These are phyloP conservation scores for Trichoderma asperelloides DNA, from an alignment of 495 filamentous ascomycete species.

Conservation along the genomic window DNA sequence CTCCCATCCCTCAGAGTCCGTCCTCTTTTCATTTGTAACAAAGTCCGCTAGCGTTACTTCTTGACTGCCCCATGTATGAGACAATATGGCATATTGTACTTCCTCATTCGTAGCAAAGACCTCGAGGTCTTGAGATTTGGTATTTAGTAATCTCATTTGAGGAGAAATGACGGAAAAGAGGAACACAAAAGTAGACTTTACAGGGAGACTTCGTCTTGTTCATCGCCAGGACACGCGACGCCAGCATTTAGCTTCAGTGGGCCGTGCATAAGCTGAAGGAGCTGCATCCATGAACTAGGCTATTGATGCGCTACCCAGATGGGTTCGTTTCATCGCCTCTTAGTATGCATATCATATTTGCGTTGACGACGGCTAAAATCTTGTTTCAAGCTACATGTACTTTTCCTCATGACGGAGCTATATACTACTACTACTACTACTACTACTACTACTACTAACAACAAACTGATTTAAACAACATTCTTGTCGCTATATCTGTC, in stretches of 20 bases:
- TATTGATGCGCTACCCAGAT: no score
- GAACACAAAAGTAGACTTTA: not conserved
- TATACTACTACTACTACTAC: no score
- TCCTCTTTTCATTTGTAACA: slow-evolving; percentile 13
- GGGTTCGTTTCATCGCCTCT: no score
- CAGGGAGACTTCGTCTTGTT: not conserved
- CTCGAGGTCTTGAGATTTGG: slow-evolving; percentile 18
- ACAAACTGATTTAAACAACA: not conserved
- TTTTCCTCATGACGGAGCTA: no score
- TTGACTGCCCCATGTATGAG: slow-evolving; percentile 25
- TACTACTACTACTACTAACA: no score
- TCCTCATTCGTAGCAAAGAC: slow-evolving; percentile 20
- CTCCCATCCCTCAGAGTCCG: slow-evolving; percentile 21
- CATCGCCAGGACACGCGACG: not conserved
- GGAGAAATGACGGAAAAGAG: not conserved
- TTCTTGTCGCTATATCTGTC: slow-evolving; percentile 44
- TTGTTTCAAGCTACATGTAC: no score
- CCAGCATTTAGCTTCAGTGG: not conserved
- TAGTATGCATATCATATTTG: no score
- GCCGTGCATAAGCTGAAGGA: not conserved
- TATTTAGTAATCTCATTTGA: slow-evolving; percentile 28
- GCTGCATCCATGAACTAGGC: no score
- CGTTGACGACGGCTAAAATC: no score
- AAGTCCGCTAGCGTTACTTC: slow-evolving; percentile 26
- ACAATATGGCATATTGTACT: slow-evolving; percentile 28